Percentiles rank a stretch among this genome's conserved stretches.
phyloP scores from a whole-genome alignment of 192 early-diverging fungal genomes.

The Globomyces pollinis-pini region DNA sequence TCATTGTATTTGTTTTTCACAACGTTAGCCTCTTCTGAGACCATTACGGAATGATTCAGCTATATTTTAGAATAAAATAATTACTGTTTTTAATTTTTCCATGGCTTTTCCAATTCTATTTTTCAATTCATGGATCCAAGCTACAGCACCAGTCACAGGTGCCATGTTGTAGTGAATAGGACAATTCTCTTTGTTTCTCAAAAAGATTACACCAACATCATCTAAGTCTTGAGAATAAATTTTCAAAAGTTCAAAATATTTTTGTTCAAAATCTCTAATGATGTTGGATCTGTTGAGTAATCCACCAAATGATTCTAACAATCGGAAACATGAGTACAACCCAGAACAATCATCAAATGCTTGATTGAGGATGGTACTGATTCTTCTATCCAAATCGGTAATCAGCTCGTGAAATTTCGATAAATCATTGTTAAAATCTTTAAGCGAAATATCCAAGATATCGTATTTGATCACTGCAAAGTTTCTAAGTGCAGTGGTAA shows the following conservation, averaged over 20 bases:
- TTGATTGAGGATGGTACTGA: conserved; percentile 54
- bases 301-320: conserved; percentile 56
- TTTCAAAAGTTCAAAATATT: conserved; percentile 49
- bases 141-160: conserved; percentile 53
- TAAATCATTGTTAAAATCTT: conserved; percentile 47
- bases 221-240: conserved; percentile 52
- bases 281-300: conserved; percentile 46
- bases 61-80: conserved; percentile 7
- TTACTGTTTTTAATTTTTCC: conserved; percentile 55
- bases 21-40: conserved; percentile 43
- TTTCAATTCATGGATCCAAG: conserved; percentile 55
- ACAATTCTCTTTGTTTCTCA: conserved; percentile 40
- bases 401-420: conserved; percentile 47
- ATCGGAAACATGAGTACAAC: conserved; percentile 46
- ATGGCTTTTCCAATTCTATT: conserved; percentile 50
- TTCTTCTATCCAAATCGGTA: conserved; percentile 52
- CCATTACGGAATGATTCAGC: conserved; percentile 51
- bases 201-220: conserved; percentile 43
- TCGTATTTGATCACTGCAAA: conserved; percentile 58
- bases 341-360: conserved; percentile 58
- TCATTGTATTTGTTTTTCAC: conserved; percentile 47
- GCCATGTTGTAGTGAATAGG: conserved; percentile 66
- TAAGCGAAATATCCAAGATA: conserved; percentile 38
- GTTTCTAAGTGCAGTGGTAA: conserved; percentile 33
- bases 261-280: conserved; percentile 50